A percentile compares a stretch with the other conserved stretches of the same genome.
Conservation (phyloP, 495 filamentous ascomycete species). For the Penicillium subrubescens region DNA sequence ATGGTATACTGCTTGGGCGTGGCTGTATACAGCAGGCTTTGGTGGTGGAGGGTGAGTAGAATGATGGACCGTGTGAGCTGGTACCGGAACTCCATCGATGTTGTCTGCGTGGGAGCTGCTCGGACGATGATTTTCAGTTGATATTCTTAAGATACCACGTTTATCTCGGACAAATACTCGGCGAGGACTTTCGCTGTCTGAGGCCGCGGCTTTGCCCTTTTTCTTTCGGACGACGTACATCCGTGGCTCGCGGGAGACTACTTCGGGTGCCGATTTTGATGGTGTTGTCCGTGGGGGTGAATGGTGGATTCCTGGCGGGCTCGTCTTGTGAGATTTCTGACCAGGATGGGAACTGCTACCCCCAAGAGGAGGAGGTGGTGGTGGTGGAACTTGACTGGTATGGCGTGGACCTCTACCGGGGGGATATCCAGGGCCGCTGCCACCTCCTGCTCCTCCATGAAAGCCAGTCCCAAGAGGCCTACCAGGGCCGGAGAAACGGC, state of each 20-base stretch:
- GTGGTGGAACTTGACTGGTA: not conserved
- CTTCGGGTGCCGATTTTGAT: not conserved
- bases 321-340: not conserved
- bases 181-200: not conserved
- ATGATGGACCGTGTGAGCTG: not conserved
- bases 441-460: not conserved
- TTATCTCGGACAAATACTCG: not conserved
- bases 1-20: not conserved
- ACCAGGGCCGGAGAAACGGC: not conserved
- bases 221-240: not conserved
- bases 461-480: not conserved
- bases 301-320: not conserved
- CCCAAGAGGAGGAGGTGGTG: not conserved
- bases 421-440: not conserved
- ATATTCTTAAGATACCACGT: not conserved
- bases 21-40: not conserved
- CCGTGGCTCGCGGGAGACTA: not conserved
- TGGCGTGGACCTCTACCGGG: not conserved
- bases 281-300: not conserved
- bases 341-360: not conserved
- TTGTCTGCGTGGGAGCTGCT: not conserved
- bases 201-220: not conserved
- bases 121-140: not conserved
- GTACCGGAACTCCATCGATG: not conserved
- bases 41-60: not conserved